Evolutionary conservation across 805 yeast genomes (phyloP).

Genomic region (Zygosaccharomyces gambellarensis): DNA sequence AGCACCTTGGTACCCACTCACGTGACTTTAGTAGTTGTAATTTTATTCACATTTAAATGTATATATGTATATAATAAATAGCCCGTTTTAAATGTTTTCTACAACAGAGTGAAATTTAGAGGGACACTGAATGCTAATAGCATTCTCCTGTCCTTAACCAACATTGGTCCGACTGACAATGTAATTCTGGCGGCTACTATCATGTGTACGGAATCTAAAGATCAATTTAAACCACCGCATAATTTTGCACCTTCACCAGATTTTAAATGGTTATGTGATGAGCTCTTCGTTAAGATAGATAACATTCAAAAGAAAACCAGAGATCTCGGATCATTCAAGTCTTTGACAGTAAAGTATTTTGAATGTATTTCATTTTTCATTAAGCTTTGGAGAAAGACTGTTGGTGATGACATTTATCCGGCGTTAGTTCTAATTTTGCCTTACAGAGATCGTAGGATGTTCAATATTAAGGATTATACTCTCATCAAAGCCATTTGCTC

Average conservation of each 20-base stretch:
- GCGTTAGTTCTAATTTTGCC: constrained; percentile 60
- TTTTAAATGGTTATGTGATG: constrained; percentile 37
- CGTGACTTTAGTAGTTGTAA: neutral
- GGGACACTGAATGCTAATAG: too few species aligned
- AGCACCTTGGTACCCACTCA: neutral
- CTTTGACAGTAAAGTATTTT: constrained; percentile 20
- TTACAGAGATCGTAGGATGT: constrained; percentile 55
- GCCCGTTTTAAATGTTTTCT: too few species aligned
- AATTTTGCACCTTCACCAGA: constrained; percentile 37
- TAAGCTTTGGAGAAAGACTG: constrained; percentile 46
- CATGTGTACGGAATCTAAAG: constrained; percentile 8
- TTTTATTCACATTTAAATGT: too few species aligned
- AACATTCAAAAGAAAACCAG: constrained; percentile 16
- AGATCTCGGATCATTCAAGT: constrained; percentile 13
- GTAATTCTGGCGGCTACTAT: neutral
- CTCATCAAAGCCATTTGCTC: constrained; percentile 49
- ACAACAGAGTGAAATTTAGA: too few species aligned
- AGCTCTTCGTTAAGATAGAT: constrained; percentile 30
- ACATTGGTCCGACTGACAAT: too few species aligned
- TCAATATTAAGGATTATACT: constrained; percentile 58
- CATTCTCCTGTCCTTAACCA: too few species aligned
- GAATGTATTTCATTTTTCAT: constrained; percentile 40
- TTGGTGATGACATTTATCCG: constrained; percentile 64
- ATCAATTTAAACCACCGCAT: constrained; percentile 10
- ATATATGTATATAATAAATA: too few species aligned